Evolutionary conservation across 2,329 filamentous ascomycete species (phyloP), one percentile per base, ranked within the genome.

Genomic region (Fusarium camptoceras): DNA sequence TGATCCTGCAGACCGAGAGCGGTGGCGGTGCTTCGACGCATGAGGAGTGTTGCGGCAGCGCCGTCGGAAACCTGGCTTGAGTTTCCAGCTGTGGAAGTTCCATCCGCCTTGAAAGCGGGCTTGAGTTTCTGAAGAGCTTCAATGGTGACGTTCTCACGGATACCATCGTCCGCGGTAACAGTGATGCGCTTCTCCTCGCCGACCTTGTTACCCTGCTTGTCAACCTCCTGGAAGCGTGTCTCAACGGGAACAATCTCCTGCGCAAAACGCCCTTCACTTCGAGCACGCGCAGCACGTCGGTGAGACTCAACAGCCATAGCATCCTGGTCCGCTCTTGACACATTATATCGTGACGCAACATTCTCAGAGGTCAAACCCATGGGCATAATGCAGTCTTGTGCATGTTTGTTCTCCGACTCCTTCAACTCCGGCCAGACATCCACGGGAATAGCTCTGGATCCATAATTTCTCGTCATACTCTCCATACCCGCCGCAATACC

Each of bases 381-480:
- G 73, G 91, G 89, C 94, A 97, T 97, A 78, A 98, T 89, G 78
- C 94, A 97, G 78, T 97, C 94, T 43, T 87, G 83, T 6, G 92
- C 92, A 68, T 97, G 90, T 75, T 91, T 86, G 12, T 87, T 86
- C 2, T 82, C 80, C 6, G 86, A 89, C 2, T 91, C 86, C 73
- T 84, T 88, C 65, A 97, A 82, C 54, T 87, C 89, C 0, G 91
- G 89, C 93, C 94, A 97, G 14, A 94, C 81, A 68, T 94, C 88
- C 1, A 89, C 90, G 0, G 94, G 94, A 44, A 98, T 96, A n/a
- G 94, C 94, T 60, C 89, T 85, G 27, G 85, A 89, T 54, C 91
- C 94, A 81, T 98, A 98, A 82, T 97, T 97, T 71, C 91, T 84
- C 69, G 93, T 97, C 94, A 98, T 98, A 82, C 92, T 95, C 86